phyloP scores from a whole-genome alignment of 2,329 filamentous ascomycete genomes.

The Alternaria alternata region DNA sequence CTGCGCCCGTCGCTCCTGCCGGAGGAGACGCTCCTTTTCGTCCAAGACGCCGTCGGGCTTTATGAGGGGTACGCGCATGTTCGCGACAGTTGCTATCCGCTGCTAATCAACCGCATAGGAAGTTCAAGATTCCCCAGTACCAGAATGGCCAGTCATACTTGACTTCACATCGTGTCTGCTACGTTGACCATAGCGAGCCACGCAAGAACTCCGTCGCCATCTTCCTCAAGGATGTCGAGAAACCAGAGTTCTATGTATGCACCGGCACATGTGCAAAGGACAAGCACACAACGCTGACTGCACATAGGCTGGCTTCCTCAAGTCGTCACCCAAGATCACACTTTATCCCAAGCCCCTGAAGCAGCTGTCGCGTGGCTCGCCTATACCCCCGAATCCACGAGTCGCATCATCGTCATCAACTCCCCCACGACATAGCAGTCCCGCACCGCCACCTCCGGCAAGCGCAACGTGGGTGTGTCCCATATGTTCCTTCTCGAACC shows the following conservation, averaged over 20 bases:
- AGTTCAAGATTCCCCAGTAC: constrained; percentile 92
- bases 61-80: constrained; percentile 83
- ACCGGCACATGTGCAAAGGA: neutral
- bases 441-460: constrained; percentile 58
- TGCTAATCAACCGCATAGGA: constrained; percentile 62
- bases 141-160: constrained; percentile 97
- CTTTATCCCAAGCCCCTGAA: constrained; percentile 83
- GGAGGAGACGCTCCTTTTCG: constrained; percentile 94
- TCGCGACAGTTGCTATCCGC: constrained; percentile 9
- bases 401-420: constrained; percentile 39
- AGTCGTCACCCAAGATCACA: constrained; percentile 93
- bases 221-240: constrained; percentile 89
- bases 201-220: constrained; percentile 84
- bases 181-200: constrained; percentile 88
- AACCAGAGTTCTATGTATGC: constrained; percentile 72
- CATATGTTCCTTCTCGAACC: constrained; percentile 95
- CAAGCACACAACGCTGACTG: constrained; percentile 19
- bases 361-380: constrained; percentile 64
- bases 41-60: constrained; percentile 95
- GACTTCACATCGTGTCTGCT: constrained; percentile 94
- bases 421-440: constrained; percentile 48
- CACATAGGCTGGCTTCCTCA: constrained; percentile 82
- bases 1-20: constrained; percentile 89
- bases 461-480: constrained; percentile 92
- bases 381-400: constrained; percentile 53